Evolutionary conservation across 495 filamentous ascomycete species (phyloP), one percentile per base, ranked within the genome.

Genomic region (Pseudotulostoma volvatum): DNA sequence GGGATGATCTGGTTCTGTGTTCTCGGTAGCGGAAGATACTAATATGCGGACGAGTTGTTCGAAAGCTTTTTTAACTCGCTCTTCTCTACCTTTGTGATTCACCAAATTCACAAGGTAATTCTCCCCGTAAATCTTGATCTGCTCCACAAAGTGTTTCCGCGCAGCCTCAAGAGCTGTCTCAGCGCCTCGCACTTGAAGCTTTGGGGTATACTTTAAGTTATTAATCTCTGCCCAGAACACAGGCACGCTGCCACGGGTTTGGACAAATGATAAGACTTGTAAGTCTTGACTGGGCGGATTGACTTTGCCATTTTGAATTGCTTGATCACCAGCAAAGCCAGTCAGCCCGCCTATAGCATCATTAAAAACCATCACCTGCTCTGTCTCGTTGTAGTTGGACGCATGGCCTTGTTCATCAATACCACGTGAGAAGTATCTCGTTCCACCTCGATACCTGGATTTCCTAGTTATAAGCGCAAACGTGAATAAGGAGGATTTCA

Each of bases 321-420:
- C 70, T 38, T 70, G 72, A 40, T 78, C 80, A 32, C 84, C 81
- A 28, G 78, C 78, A 56, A 82, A 93, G 4, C 85, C 87, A 9
- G 81, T 81, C 5, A 88, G 52, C 1, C 81, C 81, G 9, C 74
- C 70, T 3, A 68, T 66, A 21, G 63, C 61, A 54, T 93, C 90
- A 48, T 94, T 93, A 44, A 97, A 56, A 23, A 97, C 71, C 31
- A 92, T 64, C 35, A 82, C 65, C 53, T 96, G 92, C 51, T 97
- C 90, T 0, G 92, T 96, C 63, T 97, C 90, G 50, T 97, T 97
- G 68, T 85, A 97, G 51, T 97, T 97, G 14, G 85, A 81, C 3
- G 85, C 92, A 53, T 95, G 71, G n/a, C 90, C 90, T 43, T 84
- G 60, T 40, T 93, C 84, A 51, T 97, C 88, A 15, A 95, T 71